Evolutionary conservation across 176 grass and related monocot species (phyloP), one percentile per base, ranked within the genome.

Genomic region (Carex parvula): DNA sequence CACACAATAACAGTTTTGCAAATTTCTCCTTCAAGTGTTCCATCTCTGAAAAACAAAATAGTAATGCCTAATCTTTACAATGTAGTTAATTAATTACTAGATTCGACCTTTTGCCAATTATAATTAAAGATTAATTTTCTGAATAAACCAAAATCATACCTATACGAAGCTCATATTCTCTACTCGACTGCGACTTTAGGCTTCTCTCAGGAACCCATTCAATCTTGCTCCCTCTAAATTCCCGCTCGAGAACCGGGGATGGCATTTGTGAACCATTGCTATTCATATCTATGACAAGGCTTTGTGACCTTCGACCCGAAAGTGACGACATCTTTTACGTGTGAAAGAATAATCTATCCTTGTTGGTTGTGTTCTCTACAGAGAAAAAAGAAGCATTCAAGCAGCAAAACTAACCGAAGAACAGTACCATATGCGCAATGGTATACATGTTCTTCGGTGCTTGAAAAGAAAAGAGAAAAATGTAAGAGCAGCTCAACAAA

Each of bases 11-110:
- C 87, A 96, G 87, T 85, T 96, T 93, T 13, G 85, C 81, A 59
- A 96, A 96, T 79, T 67, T 93, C 79, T 96, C 94, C 81, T 85
- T 91, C 91, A 93, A 65, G 84, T 88, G 18, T 24, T 96, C 89
- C 63, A 93, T 66, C 3, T 96, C 94, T 96, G 81, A 56, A n/a
- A n/a, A 1, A 33, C 12, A 26, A 37, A 15, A 24, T 26, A 12
- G 15, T 33, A 48, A 26, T 6, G 64, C 15, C 26, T 46, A 35
- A 57, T 60, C 10, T 54, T 58, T 13, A 9, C 20, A 10, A 17
- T 30, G 66, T 74, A 44, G 8, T 3, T 33, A n/a, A 41, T 73
- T 15, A 66, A 6, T 60, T 70, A 41, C 21, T 35, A 53, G 37
- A 52, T 11, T 54, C 9, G 24, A 80, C 24, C 5, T 60, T 13